These are phyloP conservation scores for Gaillardinia entomophila DNA, from an alignment of 805 yeast genomes.

Conservation along the genomic window DNA sequence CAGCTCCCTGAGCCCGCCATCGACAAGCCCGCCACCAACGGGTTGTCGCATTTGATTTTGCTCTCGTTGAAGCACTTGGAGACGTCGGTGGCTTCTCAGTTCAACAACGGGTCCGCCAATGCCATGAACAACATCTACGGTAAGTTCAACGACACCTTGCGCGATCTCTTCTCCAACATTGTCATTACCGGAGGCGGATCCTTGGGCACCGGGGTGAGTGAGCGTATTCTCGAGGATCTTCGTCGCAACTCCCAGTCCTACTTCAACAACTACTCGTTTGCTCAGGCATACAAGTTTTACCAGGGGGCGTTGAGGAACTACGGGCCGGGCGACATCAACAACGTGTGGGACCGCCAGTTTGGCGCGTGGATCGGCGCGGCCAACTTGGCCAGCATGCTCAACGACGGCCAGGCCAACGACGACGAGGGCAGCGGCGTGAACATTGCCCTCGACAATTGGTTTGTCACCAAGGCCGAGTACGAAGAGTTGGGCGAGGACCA, in stretches of 20 bases:
- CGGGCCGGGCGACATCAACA: conserved; percentile 23
- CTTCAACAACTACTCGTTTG: conserved; percentile 40
- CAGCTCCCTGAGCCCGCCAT: conserved; percentile 28
- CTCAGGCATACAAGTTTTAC: conserved; percentile 18
- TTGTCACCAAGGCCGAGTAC: conserved; percentile 59
- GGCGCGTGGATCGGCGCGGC: conserved; percentile 74
- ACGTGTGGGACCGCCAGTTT: conserved; percentile 47
- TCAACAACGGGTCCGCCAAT: conserved; percentile 23
- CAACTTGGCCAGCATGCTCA: conserved; percentile 57
- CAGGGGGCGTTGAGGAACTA: conserved; percentile 18
- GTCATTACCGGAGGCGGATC: conserved; percentile 61
- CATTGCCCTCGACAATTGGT: conserved; percentile 43
- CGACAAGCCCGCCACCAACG: conserved; percentile 43
- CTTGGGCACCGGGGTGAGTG: conserved; percentile 49
- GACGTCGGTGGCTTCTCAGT: conserved; percentile 20
- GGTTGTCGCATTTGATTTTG: conserved; percentile 37
- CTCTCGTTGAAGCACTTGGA: conserved; percentile 32
- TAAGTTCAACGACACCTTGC: conserved; percentile 35
- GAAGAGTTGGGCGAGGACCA: conserved; percentile 54
- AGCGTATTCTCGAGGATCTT: conserved; percentile 51
- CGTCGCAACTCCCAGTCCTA: conserved; percentile 35
- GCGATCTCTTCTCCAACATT: conserved; percentile 33
- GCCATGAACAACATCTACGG: conserved; percentile 16
- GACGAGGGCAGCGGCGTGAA: conserved; percentile 19
- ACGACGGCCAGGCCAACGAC: conserved; percentile 25